These are phyloP conservation scores for Hydrangea macrophylla DNA, from an alignment of 148 eudicot species.

Conservation along the genomic window DNA sequence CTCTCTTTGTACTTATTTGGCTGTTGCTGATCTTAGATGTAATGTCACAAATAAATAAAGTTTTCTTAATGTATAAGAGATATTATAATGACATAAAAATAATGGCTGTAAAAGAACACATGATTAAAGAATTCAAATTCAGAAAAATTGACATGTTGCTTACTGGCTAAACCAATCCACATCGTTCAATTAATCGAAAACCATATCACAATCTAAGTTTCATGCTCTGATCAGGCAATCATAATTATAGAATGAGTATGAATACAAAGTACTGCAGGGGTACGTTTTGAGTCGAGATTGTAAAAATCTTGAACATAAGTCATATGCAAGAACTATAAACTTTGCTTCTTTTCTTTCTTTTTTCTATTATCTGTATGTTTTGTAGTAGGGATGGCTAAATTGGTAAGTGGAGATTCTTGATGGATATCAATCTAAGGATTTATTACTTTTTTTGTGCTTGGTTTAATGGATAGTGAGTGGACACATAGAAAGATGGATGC, in stretches of 20 bases:
- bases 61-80: neutral
- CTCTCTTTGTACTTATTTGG: conserved; percentile 5
- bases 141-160: neutral
- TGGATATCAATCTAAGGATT: too few relatives aligned
- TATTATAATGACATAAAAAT: neutral
- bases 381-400: neutral
- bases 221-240: too few relatives aligned
- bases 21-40: neutral
- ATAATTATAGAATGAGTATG: neutral
- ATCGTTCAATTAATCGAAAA: neutral
- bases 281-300: neutral
- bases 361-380: neutral
- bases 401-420: too few relatives aligned
- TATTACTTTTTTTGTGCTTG: too few relatives aligned
- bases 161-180: neutral
- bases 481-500: neutral
- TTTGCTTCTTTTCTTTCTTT: neutral
- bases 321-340: neutral
- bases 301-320: neutral
- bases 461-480: too few relatives aligned
- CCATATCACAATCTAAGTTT: too few relatives aligned
- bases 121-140: neutral
- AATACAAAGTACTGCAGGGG: neutral
- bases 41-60: neutral
- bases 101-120: conserved; percentile 9